Evolutionary conservation across 768 basidiomycete species (phyloP).

Genomic region (Trametes coccinea): DNA sequence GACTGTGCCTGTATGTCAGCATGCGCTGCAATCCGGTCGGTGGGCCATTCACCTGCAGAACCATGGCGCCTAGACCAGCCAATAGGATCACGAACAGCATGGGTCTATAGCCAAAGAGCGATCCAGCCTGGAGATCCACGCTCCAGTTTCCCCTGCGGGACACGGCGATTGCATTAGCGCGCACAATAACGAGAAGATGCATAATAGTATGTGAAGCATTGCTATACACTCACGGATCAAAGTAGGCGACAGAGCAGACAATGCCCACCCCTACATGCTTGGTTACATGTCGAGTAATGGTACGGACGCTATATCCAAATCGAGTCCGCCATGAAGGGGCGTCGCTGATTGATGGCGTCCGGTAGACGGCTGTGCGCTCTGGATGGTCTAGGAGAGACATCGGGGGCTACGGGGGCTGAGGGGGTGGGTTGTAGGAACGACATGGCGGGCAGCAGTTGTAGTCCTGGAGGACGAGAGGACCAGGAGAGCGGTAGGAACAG

Average conservation of each 20-base stretch:
- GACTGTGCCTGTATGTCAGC: constrained; percentile 43
- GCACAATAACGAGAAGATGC: background rate
- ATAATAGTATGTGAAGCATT: background rate
- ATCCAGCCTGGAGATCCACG: constrained; percentile 86
- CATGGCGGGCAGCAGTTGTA: constrained; percentile 24
- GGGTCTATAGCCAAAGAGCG: constrained; percentile 75
- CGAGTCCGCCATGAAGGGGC: constrained; percentile 6
- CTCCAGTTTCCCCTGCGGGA: constrained; percentile 77
- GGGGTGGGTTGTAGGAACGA: constrained; percentile 6
- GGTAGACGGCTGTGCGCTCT: constrained; percentile 17
- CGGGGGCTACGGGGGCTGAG: constrained; percentile 5
- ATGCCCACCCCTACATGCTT: constrained; percentile 71
- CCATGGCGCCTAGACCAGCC: constrained; percentile 78
- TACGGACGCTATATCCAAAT: background rate
- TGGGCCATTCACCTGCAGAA: constrained; percentile 61
- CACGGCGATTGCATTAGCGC: background rate
- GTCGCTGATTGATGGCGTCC: background rate
- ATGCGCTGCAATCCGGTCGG: background rate
- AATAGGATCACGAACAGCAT: constrained; percentile 84
- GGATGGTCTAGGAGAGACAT: constrained; percentile 26
- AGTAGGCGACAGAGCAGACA: constrained; percentile 85
- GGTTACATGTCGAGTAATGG: constrained; percentile 19
- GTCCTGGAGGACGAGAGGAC: constrained; percentile 19
- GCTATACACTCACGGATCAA: constrained; percentile 61
- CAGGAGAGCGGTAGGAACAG: constrained; percentile 29